These are phyloP conservation scores for Cordyceps fumosorosea DNA, from an alignment of 2,329 filamentous ascomycete species.

Conservation along the genomic window DNA sequence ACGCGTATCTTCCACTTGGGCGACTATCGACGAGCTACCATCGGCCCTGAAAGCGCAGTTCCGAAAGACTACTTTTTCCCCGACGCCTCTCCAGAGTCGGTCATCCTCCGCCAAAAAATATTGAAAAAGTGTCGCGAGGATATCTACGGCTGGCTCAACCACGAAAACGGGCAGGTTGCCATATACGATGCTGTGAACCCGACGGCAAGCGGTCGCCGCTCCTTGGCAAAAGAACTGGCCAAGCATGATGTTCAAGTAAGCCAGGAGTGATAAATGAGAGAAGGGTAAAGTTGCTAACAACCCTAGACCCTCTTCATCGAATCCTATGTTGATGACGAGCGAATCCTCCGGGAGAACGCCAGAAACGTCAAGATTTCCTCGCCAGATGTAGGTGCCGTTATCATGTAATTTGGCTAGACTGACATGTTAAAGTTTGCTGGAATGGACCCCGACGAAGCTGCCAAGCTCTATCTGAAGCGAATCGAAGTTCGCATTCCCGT, in stretches of 20 bases:
- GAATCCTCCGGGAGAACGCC: conserved; percentile 93
- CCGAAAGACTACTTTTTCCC: conserved; percentile 98
- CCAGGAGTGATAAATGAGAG: not conserved
- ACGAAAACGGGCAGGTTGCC: conserved; percentile 95
- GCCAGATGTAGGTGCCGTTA: conserved; percentile 62
- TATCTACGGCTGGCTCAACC: conserved; percentile 91
- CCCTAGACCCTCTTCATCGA: conserved; percentile 90
- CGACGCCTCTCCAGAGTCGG: conserved; percentile 83
- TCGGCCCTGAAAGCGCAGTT: conserved; percentile 75
- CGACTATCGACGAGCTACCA: conserved; percentile 88
- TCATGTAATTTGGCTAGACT: conserved; percentile 8
- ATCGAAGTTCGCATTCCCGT: conserved; percentile 91
- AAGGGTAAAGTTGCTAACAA: not conserved
- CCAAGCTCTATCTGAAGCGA: conserved; percentile 81
- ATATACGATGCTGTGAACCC: conserved; percentile 99
- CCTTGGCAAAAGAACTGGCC: conserved; percentile 91
- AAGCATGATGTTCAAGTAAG: conserved; percentile 86
- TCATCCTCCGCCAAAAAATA: conserved; percentile 94
- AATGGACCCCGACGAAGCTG: conserved; percentile 88
- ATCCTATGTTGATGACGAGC: conserved; percentile 87
- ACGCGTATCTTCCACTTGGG: conserved; percentile 96
- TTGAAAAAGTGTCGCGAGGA: conserved; percentile 95
- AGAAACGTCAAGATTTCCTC: conserved; percentile 97
- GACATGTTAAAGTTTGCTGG: conserved; percentile 60
- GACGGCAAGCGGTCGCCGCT: conserved; percentile 70